phyloP scores from a whole-genome alignment of 2,329 filamentous ascomycete species.

The Ambrosiella cleistominuta region DNA sequence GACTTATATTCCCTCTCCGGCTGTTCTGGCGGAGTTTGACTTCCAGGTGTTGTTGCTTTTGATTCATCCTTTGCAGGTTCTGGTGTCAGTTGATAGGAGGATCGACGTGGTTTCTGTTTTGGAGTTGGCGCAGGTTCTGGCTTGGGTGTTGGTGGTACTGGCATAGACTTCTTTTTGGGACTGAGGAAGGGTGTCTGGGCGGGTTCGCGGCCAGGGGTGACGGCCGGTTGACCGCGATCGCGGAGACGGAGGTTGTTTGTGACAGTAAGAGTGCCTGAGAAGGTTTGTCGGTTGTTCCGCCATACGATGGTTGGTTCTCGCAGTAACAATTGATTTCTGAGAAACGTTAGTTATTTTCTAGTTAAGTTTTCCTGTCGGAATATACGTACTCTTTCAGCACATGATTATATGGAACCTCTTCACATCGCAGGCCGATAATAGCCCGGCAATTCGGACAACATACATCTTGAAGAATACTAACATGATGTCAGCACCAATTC shows the following conservation, averaged over 20 bases:
- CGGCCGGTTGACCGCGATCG: neutral
- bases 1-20: neutral
- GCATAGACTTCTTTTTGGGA: constrained; percentile 19
- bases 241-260: neutral
- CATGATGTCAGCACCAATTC: neutral
- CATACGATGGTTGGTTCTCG: constrained; percentile 12
- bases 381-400: constrained; percentile 21
- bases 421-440: constrained; percentile 21
- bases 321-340: constrained; percentile 23
- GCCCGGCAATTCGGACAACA: constrained; percentile 19
- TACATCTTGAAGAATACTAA: constrained; percentile 23
- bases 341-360: too few species aligned
- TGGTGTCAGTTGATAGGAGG: neutral
- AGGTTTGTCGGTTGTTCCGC: neutral
- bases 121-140: constrained; percentile 15
- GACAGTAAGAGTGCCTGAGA: neutral
- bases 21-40: too few species aligned
- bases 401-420: constrained; percentile 21
- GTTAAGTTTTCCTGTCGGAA: too few species aligned
- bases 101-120: constrained; percentile 2
- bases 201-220: neutral
- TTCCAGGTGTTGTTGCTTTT: neutral
- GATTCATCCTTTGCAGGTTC: neutral
- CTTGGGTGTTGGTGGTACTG: constrained; percentile 14
- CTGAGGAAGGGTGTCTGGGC: constrained; percentile 14